These are phyloP conservation scores for Agaricales sp. DNA, from an alignment of 1,284 basidiomycete genomes.

Conservation along the genomic window DNA sequence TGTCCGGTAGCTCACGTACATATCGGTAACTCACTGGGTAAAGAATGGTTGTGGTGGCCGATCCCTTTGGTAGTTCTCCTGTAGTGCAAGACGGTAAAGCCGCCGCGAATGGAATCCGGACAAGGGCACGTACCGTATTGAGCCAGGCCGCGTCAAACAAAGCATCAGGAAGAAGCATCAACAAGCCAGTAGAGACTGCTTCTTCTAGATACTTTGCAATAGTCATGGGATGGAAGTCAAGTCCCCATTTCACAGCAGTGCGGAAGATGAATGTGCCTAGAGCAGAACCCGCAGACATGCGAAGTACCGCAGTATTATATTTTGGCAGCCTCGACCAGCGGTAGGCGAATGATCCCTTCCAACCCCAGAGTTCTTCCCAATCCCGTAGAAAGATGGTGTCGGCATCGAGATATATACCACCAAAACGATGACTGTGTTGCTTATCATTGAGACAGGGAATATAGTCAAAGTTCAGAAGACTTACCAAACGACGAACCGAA, in stretches of 20 bases:
- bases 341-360: conserved; percentile 73
- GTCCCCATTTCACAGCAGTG: conserved; percentile 63
- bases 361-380: conserved; percentile 81
- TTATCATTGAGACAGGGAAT: no score
- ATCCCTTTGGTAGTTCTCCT: conserved; percentile 65
- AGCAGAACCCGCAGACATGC: conserved; percentile 63
- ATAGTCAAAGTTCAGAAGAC: no score
- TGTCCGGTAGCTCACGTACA: no score
- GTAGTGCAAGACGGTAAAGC: neutral
- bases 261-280: conserved; percentile 69
- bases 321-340: conserved; percentile 65
- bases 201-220: conserved; percentile 62
- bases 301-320: conserved; percentile 73
- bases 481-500: conserved; percentile 56
- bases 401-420: conserved; percentile 74
- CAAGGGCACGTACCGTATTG: conserved; percentile 34
- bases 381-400: conserved; percentile 72
- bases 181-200: conserved; percentile 50
- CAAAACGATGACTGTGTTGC: conserved; percentile 53
- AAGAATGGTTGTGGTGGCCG: conserved; percentile 75
- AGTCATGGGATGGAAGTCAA: conserved; percentile 79
- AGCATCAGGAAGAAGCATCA: conserved; percentile 65
- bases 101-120: neutral
- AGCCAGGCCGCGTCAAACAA: conserved; percentile 76
- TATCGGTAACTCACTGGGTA: conserved; percentile 38